Evolutionary conservation across 2,329 filamentous ascomycete genomes (phyloP).

Genomic region (Sclerotinia minor): DNA sequence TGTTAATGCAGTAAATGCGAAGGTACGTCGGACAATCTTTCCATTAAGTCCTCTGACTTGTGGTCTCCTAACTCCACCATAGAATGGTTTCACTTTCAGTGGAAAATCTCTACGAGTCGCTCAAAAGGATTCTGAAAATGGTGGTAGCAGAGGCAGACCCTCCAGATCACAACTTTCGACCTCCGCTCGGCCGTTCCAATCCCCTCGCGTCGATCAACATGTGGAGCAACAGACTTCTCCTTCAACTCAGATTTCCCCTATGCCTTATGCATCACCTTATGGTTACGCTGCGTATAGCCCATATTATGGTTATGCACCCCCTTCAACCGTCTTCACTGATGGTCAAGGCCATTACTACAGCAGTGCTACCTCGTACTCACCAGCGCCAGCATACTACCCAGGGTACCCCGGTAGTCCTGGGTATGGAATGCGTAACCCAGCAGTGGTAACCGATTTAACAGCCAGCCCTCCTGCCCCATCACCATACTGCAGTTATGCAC

Average conservation of each 20-base stretch:
- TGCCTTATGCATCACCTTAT: conserved; percentile 29
- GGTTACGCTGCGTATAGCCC: conserved; percentile 27
- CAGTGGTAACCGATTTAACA: conserved; percentile 19
- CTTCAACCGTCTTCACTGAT: conserved; percentile 27
- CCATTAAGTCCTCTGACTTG: background rate
- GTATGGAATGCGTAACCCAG: conserved; percentile 25
- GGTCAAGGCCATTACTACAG: conserved; percentile 32
- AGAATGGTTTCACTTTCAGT: conserved; percentile 35
- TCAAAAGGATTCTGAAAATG: conserved; percentile 39
- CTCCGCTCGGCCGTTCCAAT: conserved; percentile 26
- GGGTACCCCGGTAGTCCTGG: conserved; percentile 29
- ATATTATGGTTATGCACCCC: conserved; percentile 23
- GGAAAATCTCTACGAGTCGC: conserved; percentile 37
- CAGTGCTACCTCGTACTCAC: conserved; percentile 25
- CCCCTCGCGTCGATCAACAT: conserved; percentile 29
- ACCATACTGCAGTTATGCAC: conserved; percentile 28
- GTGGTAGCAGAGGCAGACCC: conserved; percentile 25
- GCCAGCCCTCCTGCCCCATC: conserved; percentile 29
- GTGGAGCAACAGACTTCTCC: conserved; percentile 27
- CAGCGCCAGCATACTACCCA: conserved; percentile 29
- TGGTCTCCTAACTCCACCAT: background rate
- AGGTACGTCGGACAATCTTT: conserved; percentile 30
- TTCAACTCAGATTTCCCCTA: conserved; percentile 28
- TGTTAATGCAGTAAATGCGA: conserved; percentile 30
- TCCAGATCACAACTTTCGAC: conserved; percentile 14